Base-by-base conservation (phyloP, 345 rosid genomes). In the Eucalyptus erythrocorys region DNA sequence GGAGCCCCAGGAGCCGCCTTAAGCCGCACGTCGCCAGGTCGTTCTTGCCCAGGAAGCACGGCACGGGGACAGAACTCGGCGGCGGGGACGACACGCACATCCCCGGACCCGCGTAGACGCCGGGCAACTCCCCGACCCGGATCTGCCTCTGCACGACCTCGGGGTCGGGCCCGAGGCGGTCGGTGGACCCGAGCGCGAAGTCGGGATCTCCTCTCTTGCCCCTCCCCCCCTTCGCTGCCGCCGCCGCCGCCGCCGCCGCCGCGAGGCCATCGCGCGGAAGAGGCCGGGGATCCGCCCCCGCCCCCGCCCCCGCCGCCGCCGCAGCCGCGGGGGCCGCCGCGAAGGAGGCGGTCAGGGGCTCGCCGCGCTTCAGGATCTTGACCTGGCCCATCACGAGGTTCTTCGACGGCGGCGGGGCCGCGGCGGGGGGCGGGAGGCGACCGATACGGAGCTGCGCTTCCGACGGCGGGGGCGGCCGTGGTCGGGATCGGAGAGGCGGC, bases 301-400 rank as follows among this genome's bases (percentile, higher is more conserved):
- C 57, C 57, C 13, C 51, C 7, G 37, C 4, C 45, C n/a, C n/a
- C n/a, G 24, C 51, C 7, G 37, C 4, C 45, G 34, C 57, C 57
- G 55, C 55, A 51, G 24, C 55, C 55, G 57, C 57, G 26, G 57
- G 55, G 10, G 5, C 26, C 57, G 61, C 51, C 11, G 59, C 16
- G 88, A 42, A 13, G 88, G 87, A 87, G n/a, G 88, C 79, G 79
- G 90, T 45, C 59, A 86, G 19, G 30, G 90, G 90, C 87, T 94
- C 96, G 48, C 96, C 96, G 86, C 97, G 98, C 87, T 92, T 95
- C 88, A 94, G 88, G 91, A 95, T 94, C 95, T 91, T 93, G 85
- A 95, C 95, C 89, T 94, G 90, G 37, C 92, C 97, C 93, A 93
- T 92, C 24, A 92, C 94, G 21, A 92, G 93, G 89, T 91, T 91